Evolutionary conservation across 2,329 filamentous ascomycete genomes (phyloP).

Genomic region (Alternaria brassicicola): DNA sequence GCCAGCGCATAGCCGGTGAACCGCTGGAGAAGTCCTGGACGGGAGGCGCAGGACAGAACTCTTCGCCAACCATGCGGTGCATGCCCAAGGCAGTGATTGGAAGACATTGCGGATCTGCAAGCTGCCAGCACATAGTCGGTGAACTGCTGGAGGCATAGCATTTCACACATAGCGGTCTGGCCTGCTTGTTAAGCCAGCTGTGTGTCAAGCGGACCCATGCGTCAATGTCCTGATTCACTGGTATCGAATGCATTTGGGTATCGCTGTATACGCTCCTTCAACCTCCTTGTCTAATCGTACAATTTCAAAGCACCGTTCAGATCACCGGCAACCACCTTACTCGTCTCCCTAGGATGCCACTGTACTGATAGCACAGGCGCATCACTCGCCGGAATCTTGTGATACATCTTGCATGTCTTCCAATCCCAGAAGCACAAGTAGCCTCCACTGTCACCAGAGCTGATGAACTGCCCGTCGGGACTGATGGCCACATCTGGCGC

Average conservation of each 20-base stretch:
- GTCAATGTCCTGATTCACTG: background rate
- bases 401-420: constrained; percentile 99
- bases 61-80: background rate
- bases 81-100: background rate
- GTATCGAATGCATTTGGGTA: constrained; percentile 28
- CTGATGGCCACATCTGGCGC: constrained; percentile 88
- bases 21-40: background rate
- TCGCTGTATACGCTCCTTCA: constrained; percentile 17
- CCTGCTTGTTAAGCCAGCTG: background rate
- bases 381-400: constrained; percentile 88
- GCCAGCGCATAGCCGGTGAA: constrained; percentile 11
- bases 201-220: background rate
- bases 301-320: constrained; percentile 87
- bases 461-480: constrained; percentile 90
- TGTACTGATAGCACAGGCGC: constrained; percentile 82
- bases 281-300: constrained; percentile 72
- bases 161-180: background rate
- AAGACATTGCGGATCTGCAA: background rate
- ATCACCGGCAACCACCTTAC: constrained; percentile 89
- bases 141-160: background rate
- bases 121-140: background rate
- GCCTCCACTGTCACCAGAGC: constrained; percentile 83
- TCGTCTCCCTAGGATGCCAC: constrained; percentile 98
- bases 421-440: constrained; percentile 98
- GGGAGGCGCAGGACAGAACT: background rate